phyloP scores from a whole-genome alignment of 1,284 basidiomycete species.

The Pseudozyma hubeiensis region DNA sequence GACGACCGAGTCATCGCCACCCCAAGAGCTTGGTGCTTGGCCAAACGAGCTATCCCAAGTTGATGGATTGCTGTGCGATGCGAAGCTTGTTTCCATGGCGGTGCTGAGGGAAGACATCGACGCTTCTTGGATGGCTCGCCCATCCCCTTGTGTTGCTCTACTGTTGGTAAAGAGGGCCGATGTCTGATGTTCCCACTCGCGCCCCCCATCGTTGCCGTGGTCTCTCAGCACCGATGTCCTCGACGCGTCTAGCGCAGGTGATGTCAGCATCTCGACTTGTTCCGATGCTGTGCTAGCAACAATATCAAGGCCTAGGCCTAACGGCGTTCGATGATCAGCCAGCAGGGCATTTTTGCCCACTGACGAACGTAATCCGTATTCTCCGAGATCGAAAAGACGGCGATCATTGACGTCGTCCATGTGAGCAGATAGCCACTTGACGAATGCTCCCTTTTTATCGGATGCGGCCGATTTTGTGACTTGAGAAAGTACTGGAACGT shows the following conservation, averaged over 20 bases:
- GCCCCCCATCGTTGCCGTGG: background rate
- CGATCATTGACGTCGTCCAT: too few relatives aligned
- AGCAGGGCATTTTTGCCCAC: too few relatives aligned
- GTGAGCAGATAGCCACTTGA: too few relatives aligned
- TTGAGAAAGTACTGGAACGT: too few relatives aligned
- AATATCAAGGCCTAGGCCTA: conserved; percentile 22
- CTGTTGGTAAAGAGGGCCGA: too few relatives aligned
- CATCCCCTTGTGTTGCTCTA: conserved; percentile 1
- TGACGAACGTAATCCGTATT: too few relatives aligned
- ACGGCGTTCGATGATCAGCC: background rate
- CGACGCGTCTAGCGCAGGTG: background rate
- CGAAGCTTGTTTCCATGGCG: conserved; percentile 18
- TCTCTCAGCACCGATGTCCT: conserved; percentile 11
- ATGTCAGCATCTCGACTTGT: background rate
- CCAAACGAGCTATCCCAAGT: conserved; percentile 30
- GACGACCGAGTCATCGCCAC: background rate
- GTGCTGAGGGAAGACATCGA: conserved; percentile 22
- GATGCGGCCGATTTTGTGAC: too few relatives aligned
- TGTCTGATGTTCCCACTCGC: too few relatives aligned
- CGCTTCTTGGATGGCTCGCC: conserved; percentile 1
- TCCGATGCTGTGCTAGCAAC: background rate
- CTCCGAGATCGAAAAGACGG: too few relatives aligned
- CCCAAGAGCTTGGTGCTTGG: conserved; percentile 5
- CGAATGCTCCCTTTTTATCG: too few relatives aligned
- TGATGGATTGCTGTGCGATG: conserved; percentile 11